These are phyloP conservation scores for Aspergillus coremiiformis DNA, from an alignment of 495 filamentous ascomycete species.

Conservation along the genomic window DNA sequence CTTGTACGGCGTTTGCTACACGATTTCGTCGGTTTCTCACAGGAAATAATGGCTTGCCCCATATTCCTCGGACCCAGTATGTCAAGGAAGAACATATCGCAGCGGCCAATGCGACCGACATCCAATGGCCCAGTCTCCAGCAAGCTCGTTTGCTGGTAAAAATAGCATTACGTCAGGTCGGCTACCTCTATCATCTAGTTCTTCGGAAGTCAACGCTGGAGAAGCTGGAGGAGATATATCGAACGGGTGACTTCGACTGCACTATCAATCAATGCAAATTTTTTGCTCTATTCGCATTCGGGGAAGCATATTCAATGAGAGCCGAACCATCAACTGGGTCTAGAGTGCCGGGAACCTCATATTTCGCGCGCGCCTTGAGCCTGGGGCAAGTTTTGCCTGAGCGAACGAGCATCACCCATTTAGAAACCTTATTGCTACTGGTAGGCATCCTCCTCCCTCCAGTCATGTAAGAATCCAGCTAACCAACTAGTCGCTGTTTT, in stretches of 20 bases:
- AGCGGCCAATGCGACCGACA: conserved; percentile 25
- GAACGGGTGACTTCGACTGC: conserved; percentile 28
- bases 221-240: conserved; percentile 39
- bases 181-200: conserved; percentile 35
- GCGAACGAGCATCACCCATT: conserved; percentile 34
- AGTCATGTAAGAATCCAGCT: background rate
- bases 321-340: conserved; percentile 29
- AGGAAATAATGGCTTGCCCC: conserved; percentile 29
- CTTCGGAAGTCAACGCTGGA: conserved; percentile 37
- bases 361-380: conserved; percentile 37
- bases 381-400: conserved; percentile 37
- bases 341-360: conserved; percentile 36
- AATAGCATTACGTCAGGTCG: conserved; percentile 36
- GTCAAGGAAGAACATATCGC: conserved; percentile 31
- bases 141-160: conserved; percentile 36
- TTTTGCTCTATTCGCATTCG: conserved; percentile 40
- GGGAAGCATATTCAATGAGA: conserved; percentile 36
- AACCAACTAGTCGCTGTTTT: conserved; percentile 33
- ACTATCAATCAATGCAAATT: conserved; percentile 36
- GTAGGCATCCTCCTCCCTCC: conserved; percentile 15
- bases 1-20: conserved; percentile 42
- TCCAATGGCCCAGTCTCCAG: conserved; percentile 34
- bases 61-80: conserved; percentile 38
- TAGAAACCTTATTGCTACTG: conserved; percentile 35
- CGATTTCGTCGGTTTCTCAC: conserved; percentile 38